Base-by-base conservation (phyloP, 2,329 filamentous ascomycete species). In the Colletotrichum euphorbiae region DNA sequence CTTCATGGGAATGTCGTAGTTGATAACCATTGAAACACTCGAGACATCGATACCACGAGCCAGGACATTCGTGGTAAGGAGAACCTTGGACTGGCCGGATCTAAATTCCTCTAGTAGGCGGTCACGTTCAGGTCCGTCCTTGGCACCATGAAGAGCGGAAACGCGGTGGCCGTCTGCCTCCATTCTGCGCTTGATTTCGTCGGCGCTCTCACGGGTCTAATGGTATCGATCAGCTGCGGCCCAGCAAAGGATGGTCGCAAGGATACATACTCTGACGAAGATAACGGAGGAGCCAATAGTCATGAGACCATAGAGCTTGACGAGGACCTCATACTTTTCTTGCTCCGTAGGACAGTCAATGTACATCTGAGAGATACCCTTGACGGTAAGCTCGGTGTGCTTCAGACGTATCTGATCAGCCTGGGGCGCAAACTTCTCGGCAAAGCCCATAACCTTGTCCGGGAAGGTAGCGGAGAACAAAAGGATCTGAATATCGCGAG, bases 221-320 rank as follows among this genome's bases (percentile, higher is more conserved):
- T 19, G 2, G 24, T 31, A 11, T 19, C 70, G 33, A 67, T 70
- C 24, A n/a, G 36, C 24, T 11, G 2, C n/a, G 3, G 19, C 7
- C 24, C 36, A 2, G 8, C 7, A n/a, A 6, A 9, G n/a, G 21
- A 7, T 3, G 1, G 24, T 24, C 3, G 21, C 36, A 24, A 24
- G 42, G 9, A 7, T 38, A 79, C 84, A 69, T 82, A 94, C 93
- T 85, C 91, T 93, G 79, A 98, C 95, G 76, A 99, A 99, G 74
- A 99, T 98, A 76, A 99, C 97, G 0, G 96, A 98, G 7, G 95
- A 97, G 5, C 94, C 94, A 74, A 98, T 94, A 15, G 94, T 98
- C 88, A 99, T 95, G 50, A 98, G 84, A 66, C 95, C 94, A 77
- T 99, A 99, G 68, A 99, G 91, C 77, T 95, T 93, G 78, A 97